Base-by-base conservation (phyloP, 1,139 yeast species). In the Nakaseomyces nivariensis region DNA sequence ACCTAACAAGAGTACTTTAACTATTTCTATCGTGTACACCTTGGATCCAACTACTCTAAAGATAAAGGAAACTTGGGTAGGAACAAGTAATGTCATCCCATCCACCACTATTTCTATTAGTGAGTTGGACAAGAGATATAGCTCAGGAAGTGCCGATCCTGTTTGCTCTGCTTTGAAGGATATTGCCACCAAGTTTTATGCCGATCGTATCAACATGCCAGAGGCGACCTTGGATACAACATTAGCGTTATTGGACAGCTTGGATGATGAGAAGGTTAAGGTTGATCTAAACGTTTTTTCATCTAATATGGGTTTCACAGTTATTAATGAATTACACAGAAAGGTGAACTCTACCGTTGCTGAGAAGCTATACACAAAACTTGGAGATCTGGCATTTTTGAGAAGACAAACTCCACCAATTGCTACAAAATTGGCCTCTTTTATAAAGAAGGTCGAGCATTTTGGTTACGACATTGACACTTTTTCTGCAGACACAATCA, bases 401-500 rank as follows among this genome's bases (percentile, higher is more conserved):
- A 85, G 97, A 67, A 86, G 95, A 65, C 96, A 90, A 57, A 76
- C 88, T 5, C 79, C 84, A 56, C 97, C 98, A 36, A 80, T 94
- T 3, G 72, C 84, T 53, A 86, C 83, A 48, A 86, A 89, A 62
- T 74, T 90, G 70, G 95, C 88, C 61, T 78, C 86, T 1, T 85
- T 92, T 64, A 81, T 82, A 44, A 76, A 82, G 56, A 85, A 80
- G 54, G 75, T 86, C 53, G 62, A 63, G 44, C 58, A 58, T 43
- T 59, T 62, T 17, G 88, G 87, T 2, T 73, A 81, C 56, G 73
- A 77, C 24, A 74, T 90, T 52, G 96, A 90, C 63, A 81, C 94
- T 1, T 74, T 88, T 2, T 78, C 82, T 26, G 75, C 95, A 0
- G 82, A 88, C 1, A 75, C 88, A 1, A 74, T 92, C 54, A 85